Percentiles rank a stretch among this genome's conserved stretches.
Conservation (phyloP, 1,284 basidiomycete genomes). For the Rhodotorula sp. region DNA sequence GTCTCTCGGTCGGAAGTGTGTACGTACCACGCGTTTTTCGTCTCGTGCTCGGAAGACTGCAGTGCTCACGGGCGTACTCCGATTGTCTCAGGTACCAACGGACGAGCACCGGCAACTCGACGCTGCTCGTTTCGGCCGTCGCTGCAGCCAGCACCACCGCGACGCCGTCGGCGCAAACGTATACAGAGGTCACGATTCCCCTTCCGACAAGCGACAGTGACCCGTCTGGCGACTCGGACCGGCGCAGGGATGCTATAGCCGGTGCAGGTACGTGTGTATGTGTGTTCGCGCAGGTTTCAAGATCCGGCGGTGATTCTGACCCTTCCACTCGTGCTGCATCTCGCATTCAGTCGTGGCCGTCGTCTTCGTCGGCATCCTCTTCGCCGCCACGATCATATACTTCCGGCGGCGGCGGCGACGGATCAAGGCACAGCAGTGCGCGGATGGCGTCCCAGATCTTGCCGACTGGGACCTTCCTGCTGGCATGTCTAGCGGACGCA, state of each 20-base stretch:
- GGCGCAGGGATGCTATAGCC: not conserved
- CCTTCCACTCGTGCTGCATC: not conserved
- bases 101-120: not conserved
- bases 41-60: not conserved
- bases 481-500: too few relatives aligned
- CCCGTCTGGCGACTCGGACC: not conserved
- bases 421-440: not conserved
- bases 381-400: not conserved
- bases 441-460: not conserved
- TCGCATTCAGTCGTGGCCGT: not conserved
- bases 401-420: not conserved
- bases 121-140: not conserved
- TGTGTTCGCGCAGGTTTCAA: not conserved
- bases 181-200: not conserved
- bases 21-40: not conserved
- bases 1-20: slow-evolving; percentile 17
- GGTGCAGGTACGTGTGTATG: not conserved
- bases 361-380: not conserved
- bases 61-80: too few relatives aligned
- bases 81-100: not conserved
- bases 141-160: not conserved
- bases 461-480: too few relatives aligned
- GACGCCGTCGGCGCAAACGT: not conserved
- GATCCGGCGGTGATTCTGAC: not conserved
- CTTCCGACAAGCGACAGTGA: not conserved